Evolutionary conservation across 495 filamentous ascomycete species (phyloP).

Genomic region (Hypoxylon perforatum): DNA sequence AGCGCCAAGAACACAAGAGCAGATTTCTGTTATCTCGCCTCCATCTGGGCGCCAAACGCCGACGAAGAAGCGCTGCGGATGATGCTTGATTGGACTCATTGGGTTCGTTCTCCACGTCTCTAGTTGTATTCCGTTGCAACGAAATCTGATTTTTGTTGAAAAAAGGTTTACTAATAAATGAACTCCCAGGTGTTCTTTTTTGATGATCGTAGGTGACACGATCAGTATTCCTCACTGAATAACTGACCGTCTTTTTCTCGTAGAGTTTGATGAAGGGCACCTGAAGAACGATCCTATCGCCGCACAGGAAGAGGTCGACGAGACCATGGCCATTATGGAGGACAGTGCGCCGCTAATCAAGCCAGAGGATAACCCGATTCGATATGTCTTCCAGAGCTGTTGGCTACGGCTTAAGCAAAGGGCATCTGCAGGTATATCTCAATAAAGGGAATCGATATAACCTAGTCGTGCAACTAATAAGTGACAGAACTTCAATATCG

Average conservation of each 20-base stretch:
- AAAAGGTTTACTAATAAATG: background rate
- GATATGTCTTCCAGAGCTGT: slow-evolving; percentile 11
- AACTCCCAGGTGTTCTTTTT: slow-evolving; percentile 4
- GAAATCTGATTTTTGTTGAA: background rate
- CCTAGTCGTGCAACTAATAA: background rate
- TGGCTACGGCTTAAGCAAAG: slow-evolving; percentile 8
- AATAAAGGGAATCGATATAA: background rate
- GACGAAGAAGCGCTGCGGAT: slow-evolving; percentile 17
- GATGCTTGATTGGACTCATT: slow-evolving; percentile 16
- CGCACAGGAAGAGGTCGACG: slow-evolving; percentile 13
- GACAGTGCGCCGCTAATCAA: slow-evolving; percentile 5
- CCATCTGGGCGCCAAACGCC: slow-evolving; percentile 13
- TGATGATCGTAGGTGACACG: slow-evolving; percentile 15
- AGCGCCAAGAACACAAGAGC: background rate
- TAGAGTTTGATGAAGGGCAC: slow-evolving; percentile 21
- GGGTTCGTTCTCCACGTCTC: slow-evolving; percentile 11
- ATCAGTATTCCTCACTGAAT: background rate
- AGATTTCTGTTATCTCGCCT: slow-evolving; percentile 14
- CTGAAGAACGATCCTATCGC: slow-evolving; percentile 13
- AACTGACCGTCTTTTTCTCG: background rate
- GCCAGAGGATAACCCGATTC: slow-evolving; percentile 6
- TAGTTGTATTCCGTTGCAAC: background rate
- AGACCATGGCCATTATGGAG: slow-evolving; percentile 18
- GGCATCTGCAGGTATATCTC: slow-evolving; percentile 13
- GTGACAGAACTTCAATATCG: slow-evolving; percentile 12